Percentiles rank a stretch among this genome's conserved stretches.
Conservation (phyloP, 352 stramenopile species). For the Pythium coloratum region DNA sequence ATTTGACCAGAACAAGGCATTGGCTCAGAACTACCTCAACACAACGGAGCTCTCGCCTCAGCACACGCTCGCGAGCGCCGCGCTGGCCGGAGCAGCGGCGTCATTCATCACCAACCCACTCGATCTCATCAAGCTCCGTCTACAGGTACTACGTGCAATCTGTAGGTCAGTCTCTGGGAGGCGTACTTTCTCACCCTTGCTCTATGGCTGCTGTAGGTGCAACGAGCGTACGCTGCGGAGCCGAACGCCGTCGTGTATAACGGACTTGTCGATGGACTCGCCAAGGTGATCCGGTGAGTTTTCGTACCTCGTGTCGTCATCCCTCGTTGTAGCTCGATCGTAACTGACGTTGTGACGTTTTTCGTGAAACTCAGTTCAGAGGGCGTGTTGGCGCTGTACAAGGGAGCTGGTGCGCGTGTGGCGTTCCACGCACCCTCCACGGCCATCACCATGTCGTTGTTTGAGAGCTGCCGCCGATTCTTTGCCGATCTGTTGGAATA, state of each 20-base stretch:
- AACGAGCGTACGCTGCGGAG: slow-evolving; percentile 45
- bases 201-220: slow-evolving; percentile 29
- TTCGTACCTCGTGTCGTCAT: neutral
- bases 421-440: slow-evolving; percentile 95
- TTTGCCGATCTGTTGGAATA: slow-evolving; percentile 41
- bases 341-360: slow-evolving; percentile 7
- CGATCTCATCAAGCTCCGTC: slow-evolving; percentile 95
- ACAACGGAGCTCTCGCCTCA: slow-evolving; percentile 50
- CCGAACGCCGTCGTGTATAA: slow-evolving; percentile 40
- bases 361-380: slow-evolving; percentile 55
- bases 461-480: slow-evolving; percentile 86
- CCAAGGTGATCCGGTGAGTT: slow-evolving; percentile 63
- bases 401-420: slow-evolving; percentile 93
- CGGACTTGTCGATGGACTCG: slow-evolving; percentile 88
- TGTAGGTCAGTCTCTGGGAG: neutral
- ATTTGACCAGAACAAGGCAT: slow-evolving; percentile 48
- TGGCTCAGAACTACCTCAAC: slow-evolving; percentile 42
- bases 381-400: slow-evolving; percentile 92
- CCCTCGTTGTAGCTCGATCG: neutral
- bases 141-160: slow-evolving; percentile 77
- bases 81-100: slow-evolving; percentile 86
- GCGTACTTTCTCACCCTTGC: neutral
- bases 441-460: slow-evolving; percentile 97
- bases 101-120: slow-evolving; percentile 97
- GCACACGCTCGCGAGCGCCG: slow-evolving; percentile 68